These are phyloP conservation scores for Alternaria brassicicola DNA, from an alignment of 2,329 filamentous ascomycete genomes.

Conservation along the genomic window DNA sequence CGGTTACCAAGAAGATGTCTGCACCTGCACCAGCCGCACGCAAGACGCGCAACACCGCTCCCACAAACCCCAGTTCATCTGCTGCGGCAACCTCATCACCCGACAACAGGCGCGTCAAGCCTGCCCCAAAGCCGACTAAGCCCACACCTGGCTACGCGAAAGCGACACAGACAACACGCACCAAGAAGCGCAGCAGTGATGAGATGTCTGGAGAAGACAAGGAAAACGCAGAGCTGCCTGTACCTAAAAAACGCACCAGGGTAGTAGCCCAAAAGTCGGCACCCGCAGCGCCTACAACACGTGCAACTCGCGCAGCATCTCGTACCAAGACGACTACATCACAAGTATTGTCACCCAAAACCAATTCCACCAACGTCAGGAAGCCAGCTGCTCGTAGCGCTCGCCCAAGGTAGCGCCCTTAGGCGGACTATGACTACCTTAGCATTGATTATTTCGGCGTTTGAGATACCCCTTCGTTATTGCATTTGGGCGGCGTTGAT, in stretches of 20 bases:
- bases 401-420: constrained; percentile 29
- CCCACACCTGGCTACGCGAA: constrained; percentile 10
- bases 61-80: constrained; percentile 8
- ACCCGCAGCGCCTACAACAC: constrained; percentile 11
- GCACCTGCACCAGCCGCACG: constrained; percentile 11
- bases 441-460: constrained; percentile 22
- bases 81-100: constrained; percentile 5
- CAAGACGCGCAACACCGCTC: constrained; percentile 15
- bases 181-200: constrained; percentile 37
- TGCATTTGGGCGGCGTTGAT: constrained; percentile 17
- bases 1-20: constrained; percentile 18
- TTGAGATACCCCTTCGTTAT: constrained; percentile 16
- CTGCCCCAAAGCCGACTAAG: constrained; percentile 18
- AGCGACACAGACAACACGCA: constrained; percentile 18
- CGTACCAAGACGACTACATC: constrained; percentile 24
- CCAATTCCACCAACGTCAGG: constrained; percentile 20
- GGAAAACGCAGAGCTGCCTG: constrained; percentile 34
- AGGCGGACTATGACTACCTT: constrained; percentile 10
- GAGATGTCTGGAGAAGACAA: constrained; percentile 38
- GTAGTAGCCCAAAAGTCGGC: constrained; percentile 16
- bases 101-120: constrained; percentile 15
- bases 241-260: constrained; percentile 30
- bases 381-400: constrained; percentile 28
- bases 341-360: constrained; percentile 35
- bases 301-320: constrained; percentile 33